A percentile compares a stretch with the other conserved stretches of the same genome.
Conservation (phyloP, 805 yeast species). For the Yarrowia divulgata region DNA sequence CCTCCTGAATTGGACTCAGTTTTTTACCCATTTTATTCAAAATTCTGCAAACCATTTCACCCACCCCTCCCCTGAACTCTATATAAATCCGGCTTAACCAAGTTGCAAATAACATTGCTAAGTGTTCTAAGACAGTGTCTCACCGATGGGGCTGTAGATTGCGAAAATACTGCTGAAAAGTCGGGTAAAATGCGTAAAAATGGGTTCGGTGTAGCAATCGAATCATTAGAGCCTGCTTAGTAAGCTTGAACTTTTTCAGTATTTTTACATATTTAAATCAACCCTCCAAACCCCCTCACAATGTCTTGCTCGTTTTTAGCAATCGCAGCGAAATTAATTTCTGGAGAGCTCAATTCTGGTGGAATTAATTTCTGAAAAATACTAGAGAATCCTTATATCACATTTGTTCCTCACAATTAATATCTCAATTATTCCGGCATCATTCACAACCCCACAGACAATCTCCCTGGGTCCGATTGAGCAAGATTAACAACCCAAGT, state of each 20-base stretch:
- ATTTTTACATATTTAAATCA: no score
- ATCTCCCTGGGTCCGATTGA: background rate
- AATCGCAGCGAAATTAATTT: no score
- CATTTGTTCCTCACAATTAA: no score
- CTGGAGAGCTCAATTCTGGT: no score
- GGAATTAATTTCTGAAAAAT: no score
- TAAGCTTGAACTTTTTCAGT: background rate
- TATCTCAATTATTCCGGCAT: no score
- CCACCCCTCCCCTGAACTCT: background rate
- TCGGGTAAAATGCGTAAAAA: background rate
- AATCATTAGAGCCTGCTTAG: no score
- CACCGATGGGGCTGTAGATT: conserved; percentile 17
- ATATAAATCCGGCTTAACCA: conserved; percentile 11
- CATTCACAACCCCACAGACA: no score
- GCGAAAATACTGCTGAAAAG: background rate
- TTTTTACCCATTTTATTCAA: background rate
- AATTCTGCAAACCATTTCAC: background rate
- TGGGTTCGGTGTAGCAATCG: no score
- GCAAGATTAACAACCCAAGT: conserved; percentile 14
- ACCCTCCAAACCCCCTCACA: no score
- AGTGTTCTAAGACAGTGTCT: conserved; percentile 1
- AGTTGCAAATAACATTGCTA: background rate
- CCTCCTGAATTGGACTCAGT: no score
- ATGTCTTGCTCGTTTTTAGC: background rate
- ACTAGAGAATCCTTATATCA: no score